A percentile compares a stretch with the other conserved stretches of the same genome.
Evolutionary conservation across 73 alveolate genomes (phyloP).

Genomic region (Paramecium biaurelia): DNA sequence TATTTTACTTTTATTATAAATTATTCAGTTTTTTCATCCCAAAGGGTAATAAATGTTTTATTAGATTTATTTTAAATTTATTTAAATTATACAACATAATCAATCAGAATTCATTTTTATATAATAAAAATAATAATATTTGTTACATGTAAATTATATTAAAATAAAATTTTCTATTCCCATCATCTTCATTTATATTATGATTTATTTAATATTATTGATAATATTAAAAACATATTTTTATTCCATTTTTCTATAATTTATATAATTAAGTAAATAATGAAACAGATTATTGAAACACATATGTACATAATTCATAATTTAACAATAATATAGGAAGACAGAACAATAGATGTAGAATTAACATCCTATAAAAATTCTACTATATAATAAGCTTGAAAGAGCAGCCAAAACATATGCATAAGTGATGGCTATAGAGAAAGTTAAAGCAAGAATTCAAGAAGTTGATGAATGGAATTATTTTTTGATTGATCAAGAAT

Average conservation of each 20-base stretch:
- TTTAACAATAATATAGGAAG: background rate
- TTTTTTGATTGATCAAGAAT: background rate
- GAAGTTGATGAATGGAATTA: background rate
- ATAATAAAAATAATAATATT: background rate
- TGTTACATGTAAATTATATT: background rate
- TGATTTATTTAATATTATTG: background rate
- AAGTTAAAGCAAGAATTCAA: background rate
- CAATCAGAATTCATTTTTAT: constrained; percentile 3
- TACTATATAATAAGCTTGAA: background rate
- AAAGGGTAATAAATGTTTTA: background rate
- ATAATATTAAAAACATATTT: background rate
- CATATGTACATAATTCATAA: background rate
- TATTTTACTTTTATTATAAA: background rate
- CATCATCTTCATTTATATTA: background rate
- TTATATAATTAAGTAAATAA: background rate
- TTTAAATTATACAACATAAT: background rate
- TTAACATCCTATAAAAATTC: background rate
- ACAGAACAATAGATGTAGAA: background rate
- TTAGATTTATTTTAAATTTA: background rate
- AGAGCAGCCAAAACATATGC: background rate
- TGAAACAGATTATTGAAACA: background rate
- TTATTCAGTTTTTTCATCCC: constrained; percentile 26
- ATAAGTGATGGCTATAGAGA: background rate
- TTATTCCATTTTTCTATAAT: background rate
- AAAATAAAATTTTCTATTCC: background rate